These are phyloP conservation scores for Schizochytrium sp. DNA, from an alignment of 108 stramenopile genomes.

Conservation along the genomic window DNA sequence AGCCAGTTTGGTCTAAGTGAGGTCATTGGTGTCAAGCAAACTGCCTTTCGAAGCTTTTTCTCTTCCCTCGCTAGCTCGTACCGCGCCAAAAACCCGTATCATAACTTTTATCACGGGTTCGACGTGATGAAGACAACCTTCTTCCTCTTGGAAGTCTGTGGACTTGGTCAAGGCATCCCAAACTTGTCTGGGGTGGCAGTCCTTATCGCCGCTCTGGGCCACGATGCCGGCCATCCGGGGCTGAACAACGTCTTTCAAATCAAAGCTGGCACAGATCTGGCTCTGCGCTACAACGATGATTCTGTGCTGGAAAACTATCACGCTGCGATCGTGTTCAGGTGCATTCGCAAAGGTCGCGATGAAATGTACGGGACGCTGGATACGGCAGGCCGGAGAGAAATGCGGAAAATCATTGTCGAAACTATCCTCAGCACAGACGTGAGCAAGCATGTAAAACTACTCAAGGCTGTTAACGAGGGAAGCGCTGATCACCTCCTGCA, in stretches of 20 bases:
- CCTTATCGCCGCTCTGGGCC: slow-evolving; percentile 61
- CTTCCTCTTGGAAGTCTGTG: slow-evolving; percentile 29
- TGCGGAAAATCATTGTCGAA: slow-evolving; percentile 52
- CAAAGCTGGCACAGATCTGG: slow-evolving; percentile 43
- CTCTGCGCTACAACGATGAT: slow-evolving; percentile 67
- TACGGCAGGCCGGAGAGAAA: background rate
- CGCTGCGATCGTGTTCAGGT: slow-evolving; percentile 45
- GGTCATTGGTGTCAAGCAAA: background rate
- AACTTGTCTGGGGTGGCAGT: slow-evolving; percentile 51
- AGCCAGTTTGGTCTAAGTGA: background rate
- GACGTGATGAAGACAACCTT: slow-evolving; percentile 58
- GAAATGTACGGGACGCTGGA: slow-evolving; percentile 33
- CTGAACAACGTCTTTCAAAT: slow-evolving; percentile 65
- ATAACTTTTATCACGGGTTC: slow-evolving; percentile 67
- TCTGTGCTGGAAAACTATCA: slow-evolving; percentile 72
- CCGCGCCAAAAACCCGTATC: slow-evolving; percentile 40
- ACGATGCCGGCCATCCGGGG: slow-evolving; percentile 75
- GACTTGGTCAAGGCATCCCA: slow-evolving; percentile 13
- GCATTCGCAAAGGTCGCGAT: background rate
- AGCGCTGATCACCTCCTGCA: background rate
- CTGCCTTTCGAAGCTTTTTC: background rate
- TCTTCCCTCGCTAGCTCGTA: background rate
- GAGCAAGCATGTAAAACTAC: slow-evolving; percentile 54
- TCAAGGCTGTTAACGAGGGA: slow-evolving; percentile 28
- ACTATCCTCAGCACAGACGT: slow-evolving; percentile 69